phyloP scores from a whole-genome alignment of 768 basidiomycete genomes.

The Hericium alpestre region DNA sequence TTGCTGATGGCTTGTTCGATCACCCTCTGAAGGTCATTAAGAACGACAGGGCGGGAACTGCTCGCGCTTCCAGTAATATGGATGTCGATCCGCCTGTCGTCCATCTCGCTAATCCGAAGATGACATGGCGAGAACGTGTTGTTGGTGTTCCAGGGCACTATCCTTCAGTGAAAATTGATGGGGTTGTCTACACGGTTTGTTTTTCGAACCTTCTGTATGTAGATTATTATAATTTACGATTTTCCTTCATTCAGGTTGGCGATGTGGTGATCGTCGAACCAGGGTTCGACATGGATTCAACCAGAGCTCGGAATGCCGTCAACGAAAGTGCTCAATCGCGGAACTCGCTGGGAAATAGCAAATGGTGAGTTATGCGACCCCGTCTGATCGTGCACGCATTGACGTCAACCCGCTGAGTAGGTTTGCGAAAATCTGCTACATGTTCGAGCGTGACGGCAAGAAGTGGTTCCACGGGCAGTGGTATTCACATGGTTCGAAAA shows the following conservation, averaged over 20 bases:
- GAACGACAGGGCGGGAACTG: too few relatives aligned
- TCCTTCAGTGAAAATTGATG: slow-evolving; percentile 39
- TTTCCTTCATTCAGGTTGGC: slow-evolving; percentile 33
- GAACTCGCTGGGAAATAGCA: slow-evolving; percentile 44
- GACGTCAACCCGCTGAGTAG: slow-evolving; percentile 22
- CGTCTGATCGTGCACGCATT: too few relatives aligned
- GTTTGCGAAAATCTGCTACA: slow-evolving; percentile 62
- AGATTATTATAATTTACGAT: not conserved
- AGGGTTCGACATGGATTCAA: slow-evolving; percentile 36
- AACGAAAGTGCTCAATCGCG: slow-evolving; percentile 32
- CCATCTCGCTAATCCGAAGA: slow-evolving; percentile 17
- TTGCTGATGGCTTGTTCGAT: not conserved
- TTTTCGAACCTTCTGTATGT: not conserved
- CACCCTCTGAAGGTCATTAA: not conserved
- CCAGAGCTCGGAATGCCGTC: slow-evolving; percentile 30
- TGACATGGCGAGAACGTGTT: slow-evolving; percentile 25
- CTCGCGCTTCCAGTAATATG: too few relatives aligned
- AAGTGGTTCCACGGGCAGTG: slow-evolving; percentile 66
- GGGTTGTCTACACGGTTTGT: slow-evolving; percentile 40
- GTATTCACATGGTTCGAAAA: slow-evolving; percentile 57
- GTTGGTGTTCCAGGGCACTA: slow-evolving; percentile 15
- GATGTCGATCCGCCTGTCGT: not conserved
- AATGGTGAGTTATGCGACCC: slow-evolving; percentile 36
- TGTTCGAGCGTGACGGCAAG: slow-evolving; percentile 35
- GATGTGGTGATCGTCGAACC: slow-evolving; percentile 56